These are phyloP conservation scores for Wickerhamiella azyma DNA, from an alignment of 805 yeast species.

Conservation along the genomic window DNA sequence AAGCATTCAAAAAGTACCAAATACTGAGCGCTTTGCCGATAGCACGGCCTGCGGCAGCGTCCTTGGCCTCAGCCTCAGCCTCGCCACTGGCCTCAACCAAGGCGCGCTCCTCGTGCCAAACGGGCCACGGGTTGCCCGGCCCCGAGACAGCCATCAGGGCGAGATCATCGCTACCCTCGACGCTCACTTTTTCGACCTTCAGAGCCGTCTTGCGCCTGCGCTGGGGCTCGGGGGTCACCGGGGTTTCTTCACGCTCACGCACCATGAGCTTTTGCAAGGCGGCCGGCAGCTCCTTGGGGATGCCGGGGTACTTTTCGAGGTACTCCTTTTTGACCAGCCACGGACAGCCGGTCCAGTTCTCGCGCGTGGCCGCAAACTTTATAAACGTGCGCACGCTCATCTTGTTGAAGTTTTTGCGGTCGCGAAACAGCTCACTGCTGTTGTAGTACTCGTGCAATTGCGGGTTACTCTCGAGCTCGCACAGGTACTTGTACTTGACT, in stretches of 20 bases:
- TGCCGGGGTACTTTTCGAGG: slow-evolving; percentile 48
- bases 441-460: slow-evolving; percentile 55
- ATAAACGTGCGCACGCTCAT: slow-evolving; percentile 81
- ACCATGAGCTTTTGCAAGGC: slow-evolving; percentile 6
- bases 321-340: slow-evolving; percentile 81
- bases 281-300: slow-evolving; percentile 22
- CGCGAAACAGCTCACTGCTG: slow-evolving; percentile 57
- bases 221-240: background rate
- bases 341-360: slow-evolving; percentile 81
- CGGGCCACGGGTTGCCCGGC: slow-evolving; percentile 12
- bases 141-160: slow-evolving; percentile 1
- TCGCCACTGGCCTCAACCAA: background rate
- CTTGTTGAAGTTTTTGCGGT: slow-evolving; percentile 77
- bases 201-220: background rate
- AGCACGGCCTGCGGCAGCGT: slow-evolving; percentile 4
- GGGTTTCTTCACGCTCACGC: background rate
- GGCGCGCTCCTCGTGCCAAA: slow-evolving; percentile 15
- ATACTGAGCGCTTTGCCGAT: slow-evolving; percentile 34
- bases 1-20: slow-evolving; percentile 67
- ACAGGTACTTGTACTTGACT: slow-evolving; percentile 37
- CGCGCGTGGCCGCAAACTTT: slow-evolving; percentile 62
- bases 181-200: background rate
- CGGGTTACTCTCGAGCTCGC: slow-evolving; percentile 37
- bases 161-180: background rate
- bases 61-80: no score